Evolutionary conservation across 352 stramenopile genomes (phyloP).

Genomic region (Phytophthora pini): DNA sequence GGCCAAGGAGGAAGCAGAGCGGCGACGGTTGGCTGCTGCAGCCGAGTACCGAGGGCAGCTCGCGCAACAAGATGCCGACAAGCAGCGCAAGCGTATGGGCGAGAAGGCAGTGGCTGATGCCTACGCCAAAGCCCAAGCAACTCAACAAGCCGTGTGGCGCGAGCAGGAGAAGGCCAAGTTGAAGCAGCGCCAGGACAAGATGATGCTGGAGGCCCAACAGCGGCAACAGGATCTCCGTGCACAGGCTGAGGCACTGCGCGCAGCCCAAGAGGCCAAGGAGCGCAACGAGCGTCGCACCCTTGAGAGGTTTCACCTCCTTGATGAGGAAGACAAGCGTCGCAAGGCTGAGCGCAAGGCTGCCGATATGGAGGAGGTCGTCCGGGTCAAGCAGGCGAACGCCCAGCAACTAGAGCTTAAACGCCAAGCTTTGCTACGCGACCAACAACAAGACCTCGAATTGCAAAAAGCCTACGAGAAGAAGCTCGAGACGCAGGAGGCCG

Average conservation of each 20-base stretch:
- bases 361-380: conserved; percentile 49
- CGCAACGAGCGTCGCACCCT: conserved; percentile 52
- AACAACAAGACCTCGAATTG: conserved; percentile 50
- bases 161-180: conserved; percentile 47
- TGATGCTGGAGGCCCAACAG: conserved; percentile 48
- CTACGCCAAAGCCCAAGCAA: conserved; percentile 45
- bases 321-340: conserved; percentile 54
- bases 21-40: conserved; percentile 45
- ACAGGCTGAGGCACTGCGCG: conserved; percentile 44
- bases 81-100: conserved; percentile 29
- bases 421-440: conserved; percentile 38
- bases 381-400: conserved; percentile 60
- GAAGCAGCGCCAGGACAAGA: conserved; percentile 32
- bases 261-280: conserved; percentile 46
- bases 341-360: conserved; percentile 54
- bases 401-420: conserved; percentile 61
- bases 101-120: conserved; percentile 44
- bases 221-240: conserved; percentile 53
- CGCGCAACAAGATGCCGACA: conserved; percentile 51
- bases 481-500: conserved; percentile 54
- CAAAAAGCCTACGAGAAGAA: conserved; percentile 60
- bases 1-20: conserved; percentile 55
- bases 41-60: conserved; percentile 50
- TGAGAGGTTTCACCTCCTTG: conserved; percentile 45
- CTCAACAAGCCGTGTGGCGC: conserved; percentile 53